Evolutionary conservation across 257 asterid species (phyloP).

Genomic region (Capsicum chinense): DNA sequence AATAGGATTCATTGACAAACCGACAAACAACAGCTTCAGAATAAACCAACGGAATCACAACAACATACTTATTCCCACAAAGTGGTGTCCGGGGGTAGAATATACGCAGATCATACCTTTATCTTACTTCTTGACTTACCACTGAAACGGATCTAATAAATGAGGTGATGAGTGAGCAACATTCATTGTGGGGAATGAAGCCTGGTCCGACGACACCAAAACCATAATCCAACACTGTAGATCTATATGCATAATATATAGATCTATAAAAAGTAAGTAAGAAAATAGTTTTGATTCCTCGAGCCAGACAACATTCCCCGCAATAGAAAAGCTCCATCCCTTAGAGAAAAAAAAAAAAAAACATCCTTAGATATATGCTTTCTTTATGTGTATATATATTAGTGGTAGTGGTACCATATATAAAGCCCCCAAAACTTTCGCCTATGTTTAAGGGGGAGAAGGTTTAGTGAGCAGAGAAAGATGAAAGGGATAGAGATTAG

Average conservation of each 20-base stretch:
- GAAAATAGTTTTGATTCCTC: conserved; percentile 42
- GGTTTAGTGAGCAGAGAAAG: not conserved
- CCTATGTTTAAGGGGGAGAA: not conserved
- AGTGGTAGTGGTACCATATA: not conserved
- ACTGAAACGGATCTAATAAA: not conserved
- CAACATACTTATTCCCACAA: no score
- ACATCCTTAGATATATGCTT: not conserved
- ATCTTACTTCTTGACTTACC: not conserved
- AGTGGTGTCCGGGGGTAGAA: no score
- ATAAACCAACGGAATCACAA: not conserved
- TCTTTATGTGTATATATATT: not conserved
- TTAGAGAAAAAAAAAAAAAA: not conserved
- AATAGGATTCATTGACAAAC: not conserved
- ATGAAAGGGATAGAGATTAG: conserved; percentile 27
- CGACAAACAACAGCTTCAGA: conserved; percentile 6
- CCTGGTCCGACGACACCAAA: conserved; percentile 56
- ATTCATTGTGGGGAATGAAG: conserved; percentile 42
- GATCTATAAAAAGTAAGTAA: not conserved
- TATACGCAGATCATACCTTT: no score
- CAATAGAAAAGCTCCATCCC: conserved; percentile 44
- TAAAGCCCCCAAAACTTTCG: not conserved
- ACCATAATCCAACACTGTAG: conserved; percentile 8
- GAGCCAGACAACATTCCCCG: conserved; percentile 70
- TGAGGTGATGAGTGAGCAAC: conserved; percentile 45
- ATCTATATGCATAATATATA: conserved; percentile 25